Conservation (phyloP, 345 rosid species). For the Moricandia moricandioides region DNA sequence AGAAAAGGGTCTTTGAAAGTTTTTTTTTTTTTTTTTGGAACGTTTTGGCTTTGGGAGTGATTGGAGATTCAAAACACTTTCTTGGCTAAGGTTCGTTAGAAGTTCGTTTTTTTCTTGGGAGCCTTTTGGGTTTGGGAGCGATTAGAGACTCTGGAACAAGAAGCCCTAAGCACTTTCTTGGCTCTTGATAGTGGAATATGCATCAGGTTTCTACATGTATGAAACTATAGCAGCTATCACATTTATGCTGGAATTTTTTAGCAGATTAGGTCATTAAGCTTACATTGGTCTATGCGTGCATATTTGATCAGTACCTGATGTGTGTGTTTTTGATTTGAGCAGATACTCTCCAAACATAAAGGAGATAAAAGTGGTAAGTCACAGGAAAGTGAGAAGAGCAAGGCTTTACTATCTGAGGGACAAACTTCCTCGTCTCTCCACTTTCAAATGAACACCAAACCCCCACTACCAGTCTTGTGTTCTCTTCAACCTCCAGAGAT, state of each 20-base stretch:
- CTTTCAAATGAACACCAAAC: constrained; percentile 62
- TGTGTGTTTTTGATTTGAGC: constrained; percentile 13
- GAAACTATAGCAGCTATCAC: no score
- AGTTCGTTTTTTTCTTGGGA: no score
- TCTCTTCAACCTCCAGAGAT: constrained; percentile 7
- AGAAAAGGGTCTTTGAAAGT: background rate
- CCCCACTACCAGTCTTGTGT: background rate
- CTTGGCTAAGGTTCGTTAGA: no score
- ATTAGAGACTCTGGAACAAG: background rate
- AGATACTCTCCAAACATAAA: constrained; percentile 85
- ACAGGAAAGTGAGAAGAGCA: constrained; percentile 91
- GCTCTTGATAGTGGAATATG: background rate
- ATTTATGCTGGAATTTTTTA: no score
- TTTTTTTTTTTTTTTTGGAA: background rate
- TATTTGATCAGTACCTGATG: background rate
- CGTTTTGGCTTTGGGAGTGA: background rate
- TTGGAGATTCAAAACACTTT: background rate
- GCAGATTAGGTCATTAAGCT: background rate
- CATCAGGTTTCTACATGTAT: no score
- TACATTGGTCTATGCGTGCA: background rate
- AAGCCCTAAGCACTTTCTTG: background rate
- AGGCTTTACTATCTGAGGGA: constrained; percentile 82
- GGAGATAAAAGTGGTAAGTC: constrained; percentile 67
- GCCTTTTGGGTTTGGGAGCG: background rate
- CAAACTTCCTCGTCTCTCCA: constrained; percentile 91